A percentile compares a stretch with the other conserved stretches of the same genome.
Conservation (phyloP, 2,329 filamentous ascomycete species). For the Corynespora cassiicola region DNA sequence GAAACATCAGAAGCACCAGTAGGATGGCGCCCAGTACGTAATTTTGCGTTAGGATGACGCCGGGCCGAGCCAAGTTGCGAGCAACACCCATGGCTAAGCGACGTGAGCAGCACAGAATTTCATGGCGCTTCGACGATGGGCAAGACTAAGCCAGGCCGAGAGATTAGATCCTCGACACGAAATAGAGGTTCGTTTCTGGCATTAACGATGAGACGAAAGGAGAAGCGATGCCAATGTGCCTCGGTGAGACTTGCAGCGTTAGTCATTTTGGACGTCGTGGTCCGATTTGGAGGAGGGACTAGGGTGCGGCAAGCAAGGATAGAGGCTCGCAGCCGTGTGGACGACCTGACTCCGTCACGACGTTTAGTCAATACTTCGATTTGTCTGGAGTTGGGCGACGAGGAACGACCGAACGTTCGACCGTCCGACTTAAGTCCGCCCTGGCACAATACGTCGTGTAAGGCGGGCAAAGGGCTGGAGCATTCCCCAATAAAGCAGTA, state of each 20-base stretch:
- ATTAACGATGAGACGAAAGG: conserved; percentile 3
- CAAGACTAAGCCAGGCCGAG: conserved; percentile 9
- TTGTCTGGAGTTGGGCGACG: conserved; percentile 1
- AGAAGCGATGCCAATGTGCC: conserved; percentile 3
- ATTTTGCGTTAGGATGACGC: too few relatives aligned
- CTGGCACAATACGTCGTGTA: too few relatives aligned
- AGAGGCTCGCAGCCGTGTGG: not conserved
- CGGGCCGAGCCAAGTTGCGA: too few relatives aligned
- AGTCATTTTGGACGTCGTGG: too few relatives aligned
- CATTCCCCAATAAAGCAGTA: too few relatives aligned
- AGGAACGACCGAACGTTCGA: too few relatives aligned
- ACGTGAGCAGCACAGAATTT: conserved; percentile 4
- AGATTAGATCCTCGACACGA: conserved; percentile 6
- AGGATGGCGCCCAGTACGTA: too few relatives aligned
- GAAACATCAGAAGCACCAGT: not conserved
- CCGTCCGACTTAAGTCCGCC: too few relatives aligned
- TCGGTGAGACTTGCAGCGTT: conserved; percentile 4
- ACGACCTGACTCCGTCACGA: conserved; percentile 6
- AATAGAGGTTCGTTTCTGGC: too few relatives aligned
- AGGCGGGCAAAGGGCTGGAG: too few relatives aligned
- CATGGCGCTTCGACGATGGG: conserved; percentile 9
- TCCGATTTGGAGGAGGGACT: too few relatives aligned
- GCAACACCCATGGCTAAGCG: conserved; percentile 1
- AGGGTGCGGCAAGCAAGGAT: conserved; percentile 7
- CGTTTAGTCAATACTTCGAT: conserved; percentile 6